Evolutionary conservation across 2,329 filamentous ascomycete genomes (phyloP).

Genomic region (Xylariomycetidae sp.): DNA sequence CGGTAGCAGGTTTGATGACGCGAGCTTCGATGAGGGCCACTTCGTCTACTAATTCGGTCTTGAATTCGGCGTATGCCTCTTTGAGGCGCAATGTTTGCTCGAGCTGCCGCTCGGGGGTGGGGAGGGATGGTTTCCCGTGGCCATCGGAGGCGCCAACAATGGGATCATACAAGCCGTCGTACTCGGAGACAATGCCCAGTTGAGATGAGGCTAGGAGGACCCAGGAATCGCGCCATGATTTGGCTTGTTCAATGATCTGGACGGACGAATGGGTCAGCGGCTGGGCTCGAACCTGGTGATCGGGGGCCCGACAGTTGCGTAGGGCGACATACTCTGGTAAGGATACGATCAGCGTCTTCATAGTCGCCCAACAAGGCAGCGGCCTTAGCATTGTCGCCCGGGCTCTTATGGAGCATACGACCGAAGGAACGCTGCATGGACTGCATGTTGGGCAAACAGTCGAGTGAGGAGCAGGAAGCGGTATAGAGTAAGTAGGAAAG

Average conservation of each 20-base stretch:
- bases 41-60: constrained; percentile 65
- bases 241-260: constrained; percentile 69
- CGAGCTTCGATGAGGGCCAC: constrained; percentile 63
- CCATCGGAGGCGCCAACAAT: constrained; percentile 61
- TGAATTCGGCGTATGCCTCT: constrained; percentile 63
- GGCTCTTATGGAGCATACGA: constrained; percentile 59
- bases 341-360: constrained; percentile 69
- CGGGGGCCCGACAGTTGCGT: too few species aligned
- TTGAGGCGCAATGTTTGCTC: constrained; percentile 60
- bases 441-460: constrained; percentile 53
- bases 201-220: constrained; percentile 64
- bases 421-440: constrained; percentile 70
- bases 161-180: constrained; percentile 69
- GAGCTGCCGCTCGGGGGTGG: constrained; percentile 58
- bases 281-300: too few species aligned
- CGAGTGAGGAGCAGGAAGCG: too few species aligned
- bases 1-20: constrained; percentile 63
- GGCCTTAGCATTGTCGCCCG: constrained; percentile 71
- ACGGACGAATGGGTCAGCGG: constrained; percentile 6
- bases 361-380: constrained; percentile 72
- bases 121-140: constrained; percentile 45
- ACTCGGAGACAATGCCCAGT: constrained; percentile 58
- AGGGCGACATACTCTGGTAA: constrained; percentile 70
- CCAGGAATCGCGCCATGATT: constrained; percentile 75
- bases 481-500: too few species aligned